Conservation (phyloP, 345 rosid genomes). For the Gossypium sturtianum region DNA sequence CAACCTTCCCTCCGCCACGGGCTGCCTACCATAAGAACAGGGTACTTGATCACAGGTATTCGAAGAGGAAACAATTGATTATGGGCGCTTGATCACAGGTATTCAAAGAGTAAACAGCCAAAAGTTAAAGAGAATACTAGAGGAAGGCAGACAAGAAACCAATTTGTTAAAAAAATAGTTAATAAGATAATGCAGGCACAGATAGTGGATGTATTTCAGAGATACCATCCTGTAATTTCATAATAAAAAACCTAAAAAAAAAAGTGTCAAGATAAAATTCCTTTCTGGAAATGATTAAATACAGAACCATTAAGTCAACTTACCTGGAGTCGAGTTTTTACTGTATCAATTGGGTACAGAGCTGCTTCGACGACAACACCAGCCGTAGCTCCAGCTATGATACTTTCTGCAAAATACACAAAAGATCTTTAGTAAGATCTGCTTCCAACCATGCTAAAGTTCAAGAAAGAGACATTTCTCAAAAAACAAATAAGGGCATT, state of each 20-base stretch:
- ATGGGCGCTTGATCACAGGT: conserved; percentile 2
- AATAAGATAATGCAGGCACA: not conserved
- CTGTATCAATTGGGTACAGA: conserved; percentile 82
- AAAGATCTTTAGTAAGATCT: not conserved
- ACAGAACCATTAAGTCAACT: not conserved
- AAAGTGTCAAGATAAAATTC: not conserved
- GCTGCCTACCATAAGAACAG: conserved; percentile 42
- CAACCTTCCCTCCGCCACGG: conserved; percentile 58
- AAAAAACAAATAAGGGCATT: not conserved
- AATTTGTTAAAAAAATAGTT: not conserved
- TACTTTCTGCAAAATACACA: conserved; percentile 43
- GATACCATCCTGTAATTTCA: not conserved
- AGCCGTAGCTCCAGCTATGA: conserved; percentile 70
- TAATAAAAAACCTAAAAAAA: not conserved
- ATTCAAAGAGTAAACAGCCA: not conserved
- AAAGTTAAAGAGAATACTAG: not conserved
- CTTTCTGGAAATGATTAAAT: not conserved
- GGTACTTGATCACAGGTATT: conserved; percentile 8
- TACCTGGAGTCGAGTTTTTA: conserved; percentile 80
- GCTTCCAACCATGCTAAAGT: conserved; percentile 7
- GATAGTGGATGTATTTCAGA: not conserved
- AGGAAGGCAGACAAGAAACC: not conserved
- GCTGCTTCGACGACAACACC: conserved; percentile 82
- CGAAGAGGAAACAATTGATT: not conserved
- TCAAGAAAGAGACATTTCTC: not conserved